Base-by-base conservation (phyloP, 2,329 filamentous ascomycete species). In the Aspergillus sp. region DNA sequence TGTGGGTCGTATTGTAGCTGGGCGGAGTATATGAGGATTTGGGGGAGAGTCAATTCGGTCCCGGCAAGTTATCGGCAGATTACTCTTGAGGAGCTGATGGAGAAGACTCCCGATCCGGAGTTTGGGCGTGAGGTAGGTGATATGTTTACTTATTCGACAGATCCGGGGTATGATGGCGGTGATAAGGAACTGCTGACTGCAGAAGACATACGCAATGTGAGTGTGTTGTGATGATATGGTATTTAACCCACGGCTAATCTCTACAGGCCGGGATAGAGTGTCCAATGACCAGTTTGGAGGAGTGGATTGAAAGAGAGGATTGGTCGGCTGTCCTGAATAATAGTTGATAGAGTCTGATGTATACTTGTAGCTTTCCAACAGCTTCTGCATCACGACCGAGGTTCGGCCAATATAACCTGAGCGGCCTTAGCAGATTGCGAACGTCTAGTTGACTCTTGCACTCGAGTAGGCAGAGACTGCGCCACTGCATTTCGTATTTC, bases 141-240 rank as follows among this genome's bases (percentile, higher is more conserved):
- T 59, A 83, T 84, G 82, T 83, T 78, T 48, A 63, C 69, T 1
- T 84, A 84, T 61, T 75, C 73, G 10, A 79, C 76, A 0, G 73
- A 82, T 38, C 81, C 81, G 0, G 82, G 82, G 0, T 84, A 84
- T 57, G 81, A 81, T 61, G 82, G 82, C 0, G 80, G 72, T 0
- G 80, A 62, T 25, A 30, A 78, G 72, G 66, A 73, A 0, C 54
- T 83, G 15, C 57, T 82, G 57, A 80, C 64, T 47, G 80, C 79
- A 0, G 72, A 76, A 54, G 79, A 83, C 63, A 66, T 84, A 38
- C 68, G 67, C 54, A 74, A 79, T 70, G 81, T 82, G 63, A 73
- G 75, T 65, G 7, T 11, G 4, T 6, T 17, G 13, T 11, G 10
- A 15, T 10, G 3, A 23, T 21, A 8, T 8, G 13, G 5, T 36